Evolutionary conservation across 805 yeast species (phyloP).

Genomic region (Teunomyces atbi): DNA sequence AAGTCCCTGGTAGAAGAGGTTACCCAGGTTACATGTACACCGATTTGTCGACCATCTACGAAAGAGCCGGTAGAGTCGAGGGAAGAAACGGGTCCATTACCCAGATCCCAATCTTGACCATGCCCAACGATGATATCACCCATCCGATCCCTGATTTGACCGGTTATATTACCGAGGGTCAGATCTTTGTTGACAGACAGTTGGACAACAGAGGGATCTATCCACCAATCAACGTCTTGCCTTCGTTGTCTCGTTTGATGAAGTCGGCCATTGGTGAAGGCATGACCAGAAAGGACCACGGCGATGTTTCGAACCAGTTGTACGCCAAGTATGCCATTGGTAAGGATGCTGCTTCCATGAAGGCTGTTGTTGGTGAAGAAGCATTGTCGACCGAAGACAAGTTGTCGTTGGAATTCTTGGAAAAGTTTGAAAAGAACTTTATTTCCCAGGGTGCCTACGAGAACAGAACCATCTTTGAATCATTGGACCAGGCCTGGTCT

Average conservation of each 20-base stretch:
- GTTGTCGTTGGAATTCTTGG: constrained; percentile 94
- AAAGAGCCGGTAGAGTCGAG: constrained; percentile 99
- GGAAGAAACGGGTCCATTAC: constrained; percentile 99
- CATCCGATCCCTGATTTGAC: constrained; percentile 99
- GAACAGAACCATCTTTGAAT: constrained; percentile 89
- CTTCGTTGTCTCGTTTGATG: constrained; percentile 97
- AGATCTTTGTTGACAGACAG: constrained; percentile 96
- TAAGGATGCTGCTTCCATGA: constrained; percentile 99
- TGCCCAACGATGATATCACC: constrained; percentile 99
- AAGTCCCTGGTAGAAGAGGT: constrained; percentile 99
- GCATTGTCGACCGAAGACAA: constrained; percentile 97
- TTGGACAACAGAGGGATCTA: constrained; percentile 94
- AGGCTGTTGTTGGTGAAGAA: constrained; percentile 99
- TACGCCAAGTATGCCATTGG: constrained; percentile 99
- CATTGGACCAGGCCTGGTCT: constrained; percentile 97
- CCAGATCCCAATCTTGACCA: constrained; percentile 96
- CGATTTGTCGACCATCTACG: constrained; percentile 97
- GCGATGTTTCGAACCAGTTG: constrained; percentile 98
- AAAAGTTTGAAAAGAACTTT: constrained; percentile 94
- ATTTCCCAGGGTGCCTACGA: constrained; percentile 97
- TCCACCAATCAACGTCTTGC: constrained; percentile 98
- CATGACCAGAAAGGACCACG: constrained; percentile 99
- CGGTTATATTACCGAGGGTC: constrained; percentile 99
- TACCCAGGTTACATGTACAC: constrained; percentile 99
- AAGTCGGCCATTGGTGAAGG: constrained; percentile 99